These are phyloP conservation scores for Sugiyamaella grinbergsii DNA, from an alignment of 1,139 yeast species.

Conservation along the genomic window DNA sequence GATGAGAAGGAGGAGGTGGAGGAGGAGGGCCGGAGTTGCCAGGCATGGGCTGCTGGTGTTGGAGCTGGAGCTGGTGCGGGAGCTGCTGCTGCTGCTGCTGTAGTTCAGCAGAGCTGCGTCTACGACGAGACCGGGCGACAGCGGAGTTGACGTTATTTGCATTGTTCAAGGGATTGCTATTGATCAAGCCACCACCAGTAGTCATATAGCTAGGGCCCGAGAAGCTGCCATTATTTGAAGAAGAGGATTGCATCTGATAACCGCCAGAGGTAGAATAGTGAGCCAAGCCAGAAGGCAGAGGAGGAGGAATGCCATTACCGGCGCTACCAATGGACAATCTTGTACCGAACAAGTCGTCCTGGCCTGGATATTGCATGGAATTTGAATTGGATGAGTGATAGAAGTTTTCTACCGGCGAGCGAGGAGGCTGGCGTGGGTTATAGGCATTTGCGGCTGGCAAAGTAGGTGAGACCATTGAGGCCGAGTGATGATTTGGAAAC, in stretches of 20 bases:
- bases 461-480: conserved; percentile 12
- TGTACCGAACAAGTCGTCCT: conserved; percentile 16
- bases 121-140: conserved; percentile 11
- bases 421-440: conserved; percentile 23
- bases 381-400: conserved; percentile 15
- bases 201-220: conserved; percentile 12
- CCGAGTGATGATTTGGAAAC: conserved; percentile 12
- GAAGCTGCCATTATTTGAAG: conserved; percentile 5
- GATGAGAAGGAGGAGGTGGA: conserved; percentile 4
- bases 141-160: conserved; percentile 1
- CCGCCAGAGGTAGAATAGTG: conserved; percentile 13
- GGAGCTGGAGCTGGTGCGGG: background rate
- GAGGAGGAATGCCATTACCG: conserved; percentile 3
- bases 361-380: conserved; percentile 13
- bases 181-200: background rate
- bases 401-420: conserved; percentile 23
- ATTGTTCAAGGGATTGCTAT: conserved; percentile 1
- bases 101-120: conserved; percentile 16
- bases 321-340: conserved; percentile 4
- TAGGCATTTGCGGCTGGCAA: conserved; percentile 12
- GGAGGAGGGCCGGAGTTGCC: background rate
- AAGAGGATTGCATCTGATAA: conserved; percentile 11
- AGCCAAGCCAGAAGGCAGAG: conserved; percentile 7
- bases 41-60: background rate
- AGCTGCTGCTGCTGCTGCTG: conserved; percentile 3